Base-by-base conservation (phyloP, 129 eudicot genomes). In the Helichrysum umbraculigerum region DNA sequence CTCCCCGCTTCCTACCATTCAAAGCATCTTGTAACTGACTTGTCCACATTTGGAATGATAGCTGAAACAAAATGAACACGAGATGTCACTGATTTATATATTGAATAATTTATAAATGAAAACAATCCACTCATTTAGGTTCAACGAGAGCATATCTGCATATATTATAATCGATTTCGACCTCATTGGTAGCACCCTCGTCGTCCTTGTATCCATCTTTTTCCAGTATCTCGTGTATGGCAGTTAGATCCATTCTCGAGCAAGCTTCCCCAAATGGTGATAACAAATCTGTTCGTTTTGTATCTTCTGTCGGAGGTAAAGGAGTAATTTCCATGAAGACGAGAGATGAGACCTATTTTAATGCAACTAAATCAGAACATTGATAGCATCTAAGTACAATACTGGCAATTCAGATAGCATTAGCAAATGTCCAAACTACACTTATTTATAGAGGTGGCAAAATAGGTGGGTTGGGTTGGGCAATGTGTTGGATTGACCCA, bases 111-210 rank as follows among this genome's bases (percentile, higher is more conserved):
- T 17, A 60, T 3, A 52, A 3, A 3, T 74, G 2, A 57, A 70
- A 35, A 7, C 5, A 37, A 33, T 22, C 7, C 37, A 63, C 68
- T 30, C 42, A 30, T 63, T 28, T 30, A 63, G 2, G 19, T 15
- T 5, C 2, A 37, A 20, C 9, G 8, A 37, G 42, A 37, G 42
- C 42, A 37, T 37, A 37, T 37, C 42, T 37, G 8, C 9, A 37
- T 37, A 37, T 37, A 6, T 37, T 10, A 37, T 34, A 34, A 34
- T 6, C 4, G 37, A 34, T 34, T 34, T 5, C 37, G 34, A 92
- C 98, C 96, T 93, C 96, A 75, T 90, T 90, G 7, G 96, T 91
- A 54, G 89, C 88, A 50, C 98, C 96, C 70, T 93, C 96, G 54
- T 92, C 98, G 34, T 90, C 98, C 71, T 85, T 88, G 86, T 93